Conservation (phyloP, 164 flowering plant genomes). For the Brasenia schreberi region DNA sequence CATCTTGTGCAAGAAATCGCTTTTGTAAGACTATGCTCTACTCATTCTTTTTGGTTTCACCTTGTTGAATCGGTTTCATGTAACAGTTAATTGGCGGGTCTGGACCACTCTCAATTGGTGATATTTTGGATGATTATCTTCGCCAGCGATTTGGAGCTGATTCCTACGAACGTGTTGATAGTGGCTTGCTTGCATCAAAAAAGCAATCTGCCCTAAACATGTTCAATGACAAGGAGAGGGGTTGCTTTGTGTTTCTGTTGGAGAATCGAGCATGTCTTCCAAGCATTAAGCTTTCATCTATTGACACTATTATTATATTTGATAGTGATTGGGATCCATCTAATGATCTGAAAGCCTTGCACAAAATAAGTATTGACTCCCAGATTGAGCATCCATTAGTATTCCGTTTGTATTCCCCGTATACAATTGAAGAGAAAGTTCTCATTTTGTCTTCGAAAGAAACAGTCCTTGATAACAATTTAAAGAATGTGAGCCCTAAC, state of each 20-base stretch:
- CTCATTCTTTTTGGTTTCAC: too few species aligned
- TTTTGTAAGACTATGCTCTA: neutral
- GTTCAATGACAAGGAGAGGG: constrained; percentile 51
- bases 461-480: constrained; percentile 22
- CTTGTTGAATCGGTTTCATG: too few species aligned
- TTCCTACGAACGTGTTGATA: constrained; percentile 72
- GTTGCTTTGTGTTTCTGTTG: constrained; percentile 61
- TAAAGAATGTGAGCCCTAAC: constrained; percentile 25
- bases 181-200: constrained; percentile 24
- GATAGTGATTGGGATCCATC: constrained; percentile 75
- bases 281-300: constrained; percentile 57
- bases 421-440: constrained; percentile 70
- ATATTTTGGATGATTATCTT: constrained; percentile 73
- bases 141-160: constrained; percentile 61
- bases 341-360: constrained; percentile 59
- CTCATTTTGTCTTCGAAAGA: constrained; percentile 44
- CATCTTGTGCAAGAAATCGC: neutral
- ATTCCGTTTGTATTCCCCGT: constrained; percentile 66
- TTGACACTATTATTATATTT: constrained; percentile 55
- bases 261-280: constrained; percentile 72
- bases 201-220: constrained; percentile 51
- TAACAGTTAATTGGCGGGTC: constrained; percentile 44
- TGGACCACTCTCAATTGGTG: constrained; percentile 38
- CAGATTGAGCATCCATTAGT: constrained; percentile 40
- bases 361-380: constrained; percentile 49